phyloP scores from a whole-genome alignment of 306 rosid genomes.

The Pyrus pyrifolia region DNA sequence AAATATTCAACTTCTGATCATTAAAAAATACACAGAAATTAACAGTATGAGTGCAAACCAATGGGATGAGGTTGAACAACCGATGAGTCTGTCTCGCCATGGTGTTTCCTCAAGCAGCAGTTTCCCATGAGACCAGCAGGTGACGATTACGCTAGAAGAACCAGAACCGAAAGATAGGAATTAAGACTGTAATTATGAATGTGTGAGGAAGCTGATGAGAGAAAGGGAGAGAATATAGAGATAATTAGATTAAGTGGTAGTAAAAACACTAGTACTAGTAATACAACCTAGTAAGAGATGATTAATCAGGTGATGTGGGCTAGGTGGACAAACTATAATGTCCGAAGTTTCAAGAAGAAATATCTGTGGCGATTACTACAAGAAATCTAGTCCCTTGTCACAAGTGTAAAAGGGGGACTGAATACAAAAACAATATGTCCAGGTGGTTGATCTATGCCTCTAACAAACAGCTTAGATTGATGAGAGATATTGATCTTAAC shows the following conservation, averaged over 20 bases:
- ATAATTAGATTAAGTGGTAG: neutral
- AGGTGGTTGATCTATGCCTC: neutral
- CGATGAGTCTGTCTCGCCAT: constrained; percentile 16
- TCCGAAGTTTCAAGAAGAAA: neutral
- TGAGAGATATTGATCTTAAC: neutral
- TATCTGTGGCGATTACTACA: neutral
- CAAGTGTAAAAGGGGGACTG: neutral
- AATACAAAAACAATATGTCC: neutral
- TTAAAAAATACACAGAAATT: neutral
- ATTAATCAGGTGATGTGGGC: constrained; percentile 14
- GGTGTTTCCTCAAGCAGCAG: constrained; percentile 18
- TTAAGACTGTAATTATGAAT: neutral
- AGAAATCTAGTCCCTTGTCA: neutral
- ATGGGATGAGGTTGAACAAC: constrained; percentile 8
- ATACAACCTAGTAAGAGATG: constrained; percentile 10
- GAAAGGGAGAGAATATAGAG: neutral
- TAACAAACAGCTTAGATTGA: neutral
- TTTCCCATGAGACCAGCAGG: constrained; percentile 24
- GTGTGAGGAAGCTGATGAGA: neutral
- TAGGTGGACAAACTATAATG: neutral
- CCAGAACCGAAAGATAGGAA: neutral
- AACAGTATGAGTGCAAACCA: constrained; percentile 2
- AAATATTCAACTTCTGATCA: neutral
- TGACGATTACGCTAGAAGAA: neutral
- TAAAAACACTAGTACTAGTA: neutral